A percentile compares a stretch with the other conserved stretches of the same genome.
phyloP scores from a whole-genome alignment of 306 rosid species.

The Arachis stenosperma region DNA sequence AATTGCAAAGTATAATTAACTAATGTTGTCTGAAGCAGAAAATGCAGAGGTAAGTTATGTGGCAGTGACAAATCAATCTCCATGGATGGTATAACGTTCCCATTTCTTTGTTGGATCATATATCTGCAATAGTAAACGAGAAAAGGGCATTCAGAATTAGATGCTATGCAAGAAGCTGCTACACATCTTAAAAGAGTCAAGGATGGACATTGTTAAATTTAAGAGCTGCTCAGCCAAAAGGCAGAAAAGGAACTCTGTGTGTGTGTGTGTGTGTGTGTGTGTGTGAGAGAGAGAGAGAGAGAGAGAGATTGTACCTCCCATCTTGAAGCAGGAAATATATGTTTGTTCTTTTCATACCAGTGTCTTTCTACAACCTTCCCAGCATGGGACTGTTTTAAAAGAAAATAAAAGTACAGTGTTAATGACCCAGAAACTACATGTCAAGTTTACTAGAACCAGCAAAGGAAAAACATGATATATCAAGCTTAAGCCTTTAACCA shows the following conservation, averaged over 20 bases:
- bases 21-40: background rate
- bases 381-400: conserved; percentile 78
- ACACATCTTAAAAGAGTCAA: background rate
- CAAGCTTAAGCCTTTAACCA: conserved; percentile 1
- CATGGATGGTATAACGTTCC: conserved; percentile 78
- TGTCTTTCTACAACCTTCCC: conserved; percentile 98
- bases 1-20: background rate
- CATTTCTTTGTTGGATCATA: conserved; percentile 71
- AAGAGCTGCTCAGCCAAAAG: background rate
- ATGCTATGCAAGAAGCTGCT: conserved; percentile 1
- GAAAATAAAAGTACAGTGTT: conserved; percentile 13
- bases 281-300: background rate
- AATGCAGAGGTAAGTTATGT: conserved; percentile 27
- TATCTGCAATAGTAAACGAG: conserved; percentile 40
- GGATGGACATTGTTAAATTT: background rate
- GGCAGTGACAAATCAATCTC: conserved; percentile 52
- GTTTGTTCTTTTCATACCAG: conserved; percentile 99
- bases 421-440: conserved; percentile 6
- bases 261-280: background rate
- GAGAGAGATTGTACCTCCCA: conserved; percentile 71
- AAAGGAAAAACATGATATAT: conserved; percentile 15
- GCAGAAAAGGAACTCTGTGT: background rate
- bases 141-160: background rate
- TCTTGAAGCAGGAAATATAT: conserved; percentile 97
- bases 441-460: conserved; percentile 18